Evolutionary conservation across 306 rosid species (phyloP).

Genomic region (Casuarina cunninghamiana): DNA sequence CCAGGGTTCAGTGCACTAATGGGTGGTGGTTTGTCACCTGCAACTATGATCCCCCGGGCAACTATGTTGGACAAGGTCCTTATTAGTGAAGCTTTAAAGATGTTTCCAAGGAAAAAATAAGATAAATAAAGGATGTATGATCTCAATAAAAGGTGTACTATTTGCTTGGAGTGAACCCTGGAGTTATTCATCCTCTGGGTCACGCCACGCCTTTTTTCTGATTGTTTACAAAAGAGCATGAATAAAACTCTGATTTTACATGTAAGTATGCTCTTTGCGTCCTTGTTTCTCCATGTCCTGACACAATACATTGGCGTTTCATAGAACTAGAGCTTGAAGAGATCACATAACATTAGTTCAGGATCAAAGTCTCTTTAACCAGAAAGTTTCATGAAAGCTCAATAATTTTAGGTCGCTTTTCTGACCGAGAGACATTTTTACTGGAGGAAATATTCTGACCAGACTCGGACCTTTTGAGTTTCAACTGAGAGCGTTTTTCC

Average conservation of each 20-base stretch:
- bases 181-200: no score
- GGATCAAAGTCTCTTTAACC: background rate
- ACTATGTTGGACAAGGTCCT: constrained; percentile 34
- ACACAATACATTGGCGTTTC: no score
- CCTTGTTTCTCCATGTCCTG: no score
- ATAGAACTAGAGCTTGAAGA: background rate
- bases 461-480: constrained; percentile 25
- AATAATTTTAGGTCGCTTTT: constrained; percentile 54
- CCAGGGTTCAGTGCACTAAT: constrained; percentile 44
- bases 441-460: constrained; percentile 9
- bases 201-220: no score
- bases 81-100: background rate
- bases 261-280: no score
- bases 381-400: constrained; percentile 43
- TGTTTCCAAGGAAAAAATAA: no score
- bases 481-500: constrained; percentile 19
- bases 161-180: no score
- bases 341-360: background rate
- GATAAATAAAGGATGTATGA: no score
- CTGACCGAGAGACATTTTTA: constrained; percentile 30
- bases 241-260: no score
- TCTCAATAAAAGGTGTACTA: no score
- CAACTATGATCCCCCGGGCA: constrained; percentile 53
- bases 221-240: no score
- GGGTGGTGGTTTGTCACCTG: constrained; percentile 34